These are phyloP conservation scores for Nakazawaea ambrosiae DNA, from an alignment of 805 yeast genomes.

Conservation along the genomic window DNA sequence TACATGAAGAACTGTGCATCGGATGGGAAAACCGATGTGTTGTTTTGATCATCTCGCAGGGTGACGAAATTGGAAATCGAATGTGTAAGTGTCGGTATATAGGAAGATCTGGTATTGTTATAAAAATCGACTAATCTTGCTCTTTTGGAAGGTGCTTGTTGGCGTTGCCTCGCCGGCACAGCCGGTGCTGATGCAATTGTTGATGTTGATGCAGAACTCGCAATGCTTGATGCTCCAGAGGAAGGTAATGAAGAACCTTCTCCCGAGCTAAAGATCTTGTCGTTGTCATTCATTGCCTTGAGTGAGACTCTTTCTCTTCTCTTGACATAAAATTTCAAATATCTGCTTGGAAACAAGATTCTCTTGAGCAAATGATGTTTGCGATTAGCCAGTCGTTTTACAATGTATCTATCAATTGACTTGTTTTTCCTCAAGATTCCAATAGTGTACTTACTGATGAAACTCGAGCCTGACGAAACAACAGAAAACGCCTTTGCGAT, in stretches of 20 bases:
- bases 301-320: neutral
- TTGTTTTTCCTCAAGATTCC: slow-evolving; percentile 8
- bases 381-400: neutral
- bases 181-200: neutral
- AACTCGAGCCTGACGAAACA: slow-evolving; percentile 1
- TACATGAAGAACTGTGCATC: slow-evolving; percentile 57
- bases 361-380: slow-evolving; percentile 2
- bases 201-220: too few species aligned
- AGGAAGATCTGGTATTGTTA: slow-evolving; percentile 40
- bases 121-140: slow-evolving; percentile 41
- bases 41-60: slow-evolving; percentile 19
- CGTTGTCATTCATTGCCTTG: slow-evolving; percentile 7
- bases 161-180: slow-evolving; percentile 7
- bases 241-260: neutral
- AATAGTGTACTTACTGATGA: slow-evolving; percentile 7
- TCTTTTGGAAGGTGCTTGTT: slow-evolving; percentile 16
- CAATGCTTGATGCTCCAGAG: neutral
- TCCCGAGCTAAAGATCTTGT: neutral
- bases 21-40: slow-evolving; percentile 39
- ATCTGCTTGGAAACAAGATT: slow-evolving; percentile 8
- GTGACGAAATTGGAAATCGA: slow-evolving; percentile 22
- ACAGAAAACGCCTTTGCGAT: slow-evolving; percentile 11
- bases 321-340: slow-evolving; percentile 6
- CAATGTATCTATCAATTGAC: slow-evolving; percentile 2
- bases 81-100: slow-evolving; percentile 38